Evolutionary conservation across 495 filamentous ascomycete species (phyloP), one percentile per base, ranked within the genome.

Genomic region (Chaetomium fimeti): DNA sequence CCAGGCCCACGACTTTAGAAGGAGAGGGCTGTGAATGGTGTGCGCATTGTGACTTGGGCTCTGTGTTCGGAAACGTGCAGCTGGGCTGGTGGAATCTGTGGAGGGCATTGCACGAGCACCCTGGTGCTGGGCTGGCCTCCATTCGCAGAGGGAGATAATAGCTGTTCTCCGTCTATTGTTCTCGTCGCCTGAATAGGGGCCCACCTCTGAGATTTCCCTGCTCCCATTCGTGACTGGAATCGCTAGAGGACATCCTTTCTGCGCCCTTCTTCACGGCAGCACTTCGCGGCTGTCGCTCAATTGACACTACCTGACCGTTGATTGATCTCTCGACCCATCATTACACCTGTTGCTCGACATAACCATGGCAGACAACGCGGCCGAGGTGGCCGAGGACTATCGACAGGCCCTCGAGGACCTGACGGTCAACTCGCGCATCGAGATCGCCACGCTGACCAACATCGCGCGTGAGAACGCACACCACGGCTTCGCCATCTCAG

Each of bases 401-500:
- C 89, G 88, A 71, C 88, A 91, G 66, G 94, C 94, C 57, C 83
- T 98, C 71, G 88, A 93, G 76, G 94, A 97, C 78, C 82, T 98
- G 70, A 89, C 87, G 61, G 83, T 87, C 68, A 96, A 96, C 79
- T 91, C 90, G 71, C 87, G 91, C 73, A 89, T 88, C 72, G 93
- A 97, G 78, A 98, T 98, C 75, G 90, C 88, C 79, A 97, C 93
- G 76, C 78, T 98, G 74, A 98, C 94, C 40, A 85, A 94, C 71
- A 98, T 98, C 69, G 94, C 94, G 61, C 91, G 92, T 72, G 94
- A 98, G 74, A 97, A 95, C 69, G 96, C 92, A 63, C 89, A 93
- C 74, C 90, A 97, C 79, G 94, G 93, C 36, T 85, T 89, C 75
- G 91, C 89, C 57, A 98, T 98, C 68, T 91, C 93, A 8, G 87